Evolutionary conservation across 2,329 filamentous ascomycete genomes (phyloP).

Genomic region (Pseudogymnoascus sp.): DNA sequence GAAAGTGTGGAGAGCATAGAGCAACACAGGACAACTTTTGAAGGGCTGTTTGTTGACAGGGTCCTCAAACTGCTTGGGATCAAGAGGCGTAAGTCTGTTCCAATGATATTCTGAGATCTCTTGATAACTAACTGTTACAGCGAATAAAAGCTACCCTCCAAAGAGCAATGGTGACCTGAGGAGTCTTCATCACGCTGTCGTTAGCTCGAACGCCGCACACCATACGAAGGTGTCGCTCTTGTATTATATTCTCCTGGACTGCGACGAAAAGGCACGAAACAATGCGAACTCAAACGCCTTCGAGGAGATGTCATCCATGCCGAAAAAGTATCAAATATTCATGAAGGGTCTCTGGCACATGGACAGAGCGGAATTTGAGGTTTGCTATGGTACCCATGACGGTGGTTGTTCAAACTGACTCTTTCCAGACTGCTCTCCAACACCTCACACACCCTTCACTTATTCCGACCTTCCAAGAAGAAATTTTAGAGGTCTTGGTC

Average conservation of each 20-base stretch:
- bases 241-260: slow-evolving; percentile 76
- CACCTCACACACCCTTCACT: slow-evolving; percentile 72
- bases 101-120: background rate
- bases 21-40: slow-evolving; percentile 55
- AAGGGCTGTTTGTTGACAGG: slow-evolving; percentile 73
- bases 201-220: slow-evolving; percentile 52
- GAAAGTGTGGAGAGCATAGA: slow-evolving; percentile 55
- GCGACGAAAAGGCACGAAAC: slow-evolving; percentile 44
- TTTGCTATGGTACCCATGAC: slow-evolving; percentile 26
- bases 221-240: slow-evolving; percentile 77
- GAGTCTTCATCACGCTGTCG: slow-evolving; percentile 61
- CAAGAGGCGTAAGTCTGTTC: slow-evolving; percentile 47
- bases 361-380: slow-evolving; percentile 61
- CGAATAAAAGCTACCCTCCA: slow-evolving; percentile 64
- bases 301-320: slow-evolving; percentile 54
- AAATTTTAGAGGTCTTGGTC: slow-evolving; percentile 65
- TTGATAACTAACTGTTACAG: slow-evolving; percentile 23
- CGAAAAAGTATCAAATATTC: slow-evolving; percentile 68
- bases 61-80: slow-evolving; percentile 63
- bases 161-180: slow-evolving; percentile 58
- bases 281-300: slow-evolving; percentile 46
- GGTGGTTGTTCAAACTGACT: slow-evolving; percentile 19
- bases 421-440: slow-evolving; percentile 53
- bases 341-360: slow-evolving; percentile 77
- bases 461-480: slow-evolving; percentile 72